These are phyloP conservation scores for Euclidium syriacum DNA, from an alignment of 345 rosid genomes.

Conservation along the genomic window DNA sequence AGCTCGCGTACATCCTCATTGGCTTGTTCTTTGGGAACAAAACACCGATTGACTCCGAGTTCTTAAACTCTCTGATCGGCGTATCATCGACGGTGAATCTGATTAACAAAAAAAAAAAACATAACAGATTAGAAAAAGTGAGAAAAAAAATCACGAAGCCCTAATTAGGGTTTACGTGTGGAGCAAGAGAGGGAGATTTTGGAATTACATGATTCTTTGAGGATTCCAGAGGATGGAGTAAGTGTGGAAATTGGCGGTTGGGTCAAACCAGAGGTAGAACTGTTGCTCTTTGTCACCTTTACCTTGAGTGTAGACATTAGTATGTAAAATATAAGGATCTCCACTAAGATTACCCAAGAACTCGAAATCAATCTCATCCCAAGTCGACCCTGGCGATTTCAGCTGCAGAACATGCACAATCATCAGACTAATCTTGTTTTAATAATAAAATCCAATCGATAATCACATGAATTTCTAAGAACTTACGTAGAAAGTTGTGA, in stretches of 20 bases:
- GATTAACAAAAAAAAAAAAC: neutral
- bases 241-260: conserved; percentile 32
- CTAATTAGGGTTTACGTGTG: conserved; percentile 8
- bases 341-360: conserved; percentile 42
- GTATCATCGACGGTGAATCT: conserved; percentile 51
- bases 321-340: conserved; percentile 38
- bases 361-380: conserved; percentile 46
- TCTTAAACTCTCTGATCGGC: conserved; percentile 58
- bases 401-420: neutral
- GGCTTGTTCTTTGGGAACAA: conserved; percentile 54
- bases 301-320: conserved; percentile 38
- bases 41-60: conserved; percentile 43
- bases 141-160: neutral
- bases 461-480: neutral
- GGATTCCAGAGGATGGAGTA: conserved; percentile 44
- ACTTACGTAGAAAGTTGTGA: conserved; percentile 43
- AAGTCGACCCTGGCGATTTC: conserved; percentile 18
- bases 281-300: conserved; percentile 42
- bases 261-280: conserved; percentile 39
- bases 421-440: neutral
- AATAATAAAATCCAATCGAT: neutral
- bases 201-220: conserved; percentile 33
- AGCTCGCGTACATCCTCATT: conserved; percentile 52
- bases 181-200: neutral
- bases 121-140: neutral